Conservation (phyloP, 306 rosid genomes). For the Alnus glutinosa region DNA sequence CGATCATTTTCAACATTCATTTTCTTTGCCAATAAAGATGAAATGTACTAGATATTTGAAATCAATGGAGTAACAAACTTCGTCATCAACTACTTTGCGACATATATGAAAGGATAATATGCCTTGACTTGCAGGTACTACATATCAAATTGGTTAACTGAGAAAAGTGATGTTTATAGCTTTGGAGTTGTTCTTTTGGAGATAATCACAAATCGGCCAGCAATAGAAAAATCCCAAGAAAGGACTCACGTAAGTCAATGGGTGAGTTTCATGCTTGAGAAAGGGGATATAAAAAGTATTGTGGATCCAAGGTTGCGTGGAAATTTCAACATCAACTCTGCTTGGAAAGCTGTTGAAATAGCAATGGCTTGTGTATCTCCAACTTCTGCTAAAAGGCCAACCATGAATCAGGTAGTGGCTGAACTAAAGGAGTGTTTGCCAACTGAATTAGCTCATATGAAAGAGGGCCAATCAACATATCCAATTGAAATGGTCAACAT, state of each 20-base stretch:
- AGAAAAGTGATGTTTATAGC: conserved; percentile 28
- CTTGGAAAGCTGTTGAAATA: conserved; percentile 28
- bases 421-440: conserved; percentile 17
- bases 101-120: conserved; percentile 3
- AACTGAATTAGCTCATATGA: background rate
- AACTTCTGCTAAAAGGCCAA: conserved; percentile 19
- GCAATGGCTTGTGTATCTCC: conserved; percentile 22
- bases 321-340: background rate
- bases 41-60: too few relatives aligned
- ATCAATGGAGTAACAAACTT: too few relatives aligned
- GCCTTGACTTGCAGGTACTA: background rate
- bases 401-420: conserved; percentile 11
- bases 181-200: conserved; percentile 26
- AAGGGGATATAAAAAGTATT: conserved; percentile 17
- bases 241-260: conserved; percentile 3
- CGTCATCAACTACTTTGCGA: background rate
- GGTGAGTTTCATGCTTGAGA: background rate
- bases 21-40: too few relatives aligned
- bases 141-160: background rate
- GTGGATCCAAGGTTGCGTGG: conserved; percentile 13
- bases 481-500: background rate
- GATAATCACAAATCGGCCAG: conserved; percentile 13
- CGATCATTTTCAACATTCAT: too few relatives aligned
- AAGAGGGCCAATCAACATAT: too few relatives aligned
- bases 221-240: background rate